Evolutionary conservation across 2,329 filamentous ascomycete species (phyloP).

Genomic region (Colletotrichum godetiae): DNA sequence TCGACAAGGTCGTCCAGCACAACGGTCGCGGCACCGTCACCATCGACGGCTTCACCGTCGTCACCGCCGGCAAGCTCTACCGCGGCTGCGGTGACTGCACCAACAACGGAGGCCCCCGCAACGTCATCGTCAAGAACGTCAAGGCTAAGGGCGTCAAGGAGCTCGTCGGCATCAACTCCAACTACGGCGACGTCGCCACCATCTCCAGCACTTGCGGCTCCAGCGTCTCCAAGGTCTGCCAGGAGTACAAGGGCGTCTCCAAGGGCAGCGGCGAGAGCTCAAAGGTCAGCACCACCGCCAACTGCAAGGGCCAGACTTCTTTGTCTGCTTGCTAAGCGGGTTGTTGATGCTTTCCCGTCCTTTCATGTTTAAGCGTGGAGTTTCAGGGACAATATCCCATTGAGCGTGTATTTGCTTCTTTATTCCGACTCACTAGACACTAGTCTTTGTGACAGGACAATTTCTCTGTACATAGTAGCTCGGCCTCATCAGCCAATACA

Average conservation of each 20-base stretch:
- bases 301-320: constrained; percentile 35
- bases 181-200: constrained; percentile 45
- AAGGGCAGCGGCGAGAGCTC: constrained; percentile 30
- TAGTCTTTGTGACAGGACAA: neutral
- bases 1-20: constrained; percentile 48
- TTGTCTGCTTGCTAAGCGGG: constrained; percentile 25
- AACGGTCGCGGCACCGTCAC: constrained; percentile 47
- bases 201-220: constrained; percentile 39
- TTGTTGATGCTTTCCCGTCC: neutral
- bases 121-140: constrained; percentile 35
- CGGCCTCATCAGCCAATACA: constrained; percentile 2
- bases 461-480: constrained; percentile 33
- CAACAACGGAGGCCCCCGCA: constrained; percentile 34
- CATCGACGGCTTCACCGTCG: constrained; percentile 49
- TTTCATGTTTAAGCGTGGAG: constrained; percentile 13
- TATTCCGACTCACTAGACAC: neutral
- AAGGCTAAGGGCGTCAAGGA: constrained; percentile 39
- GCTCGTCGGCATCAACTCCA: constrained; percentile 55
- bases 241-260: constrained; percentile 37
- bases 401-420: constrained; percentile 27
- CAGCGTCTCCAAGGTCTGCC: constrained; percentile 36
- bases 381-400: neutral
- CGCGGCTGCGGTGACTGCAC: constrained; percentile 57
- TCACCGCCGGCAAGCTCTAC: constrained; percentile 56
- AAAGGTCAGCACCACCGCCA: constrained; percentile 36